Percentiles rank a stretch among this genome's conserved stretches.
These are phyloP conservation scores for Lichtheimia ramosa DNA, from an alignment of 371 early-diverging fungal genomes.

Conservation along the genomic window DNA sequence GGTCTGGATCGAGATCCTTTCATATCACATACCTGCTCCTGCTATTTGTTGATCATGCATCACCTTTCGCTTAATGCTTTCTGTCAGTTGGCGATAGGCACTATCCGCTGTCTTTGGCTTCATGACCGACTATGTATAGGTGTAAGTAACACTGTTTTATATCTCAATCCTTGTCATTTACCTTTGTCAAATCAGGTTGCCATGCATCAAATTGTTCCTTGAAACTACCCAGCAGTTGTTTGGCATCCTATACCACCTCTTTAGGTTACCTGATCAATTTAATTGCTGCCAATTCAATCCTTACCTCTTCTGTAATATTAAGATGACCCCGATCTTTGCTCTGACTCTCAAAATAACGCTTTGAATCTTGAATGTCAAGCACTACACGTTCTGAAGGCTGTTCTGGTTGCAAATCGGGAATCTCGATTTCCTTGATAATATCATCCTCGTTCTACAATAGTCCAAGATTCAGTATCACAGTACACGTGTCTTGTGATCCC, in stretches of 20 bases:
- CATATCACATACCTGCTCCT: constrained; percentile 24
- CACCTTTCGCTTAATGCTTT: constrained; percentile 33
- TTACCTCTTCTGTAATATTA: constrained; percentile 24
- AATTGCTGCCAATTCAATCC: not conserved
- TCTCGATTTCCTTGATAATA: constrained; percentile 43
- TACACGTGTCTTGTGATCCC: no score
- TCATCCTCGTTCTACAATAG: constrained; percentile 12
- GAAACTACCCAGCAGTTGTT: constrained; percentile 22
- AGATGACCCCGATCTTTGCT: constrained; percentile 35
- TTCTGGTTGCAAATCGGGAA: constrained; percentile 66
- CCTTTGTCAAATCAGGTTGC: constrained; percentile 43
- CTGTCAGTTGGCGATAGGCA: constrained; percentile 32
- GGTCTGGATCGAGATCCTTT: no score
- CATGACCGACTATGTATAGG: constrained; percentile 27
- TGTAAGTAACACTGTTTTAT: not conserved
- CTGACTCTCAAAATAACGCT: constrained; percentile 80
- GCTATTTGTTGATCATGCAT: constrained; percentile 24
- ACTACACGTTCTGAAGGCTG: constrained; percentile 50
- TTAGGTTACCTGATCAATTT: no score
- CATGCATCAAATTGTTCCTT: constrained; percentile 36
- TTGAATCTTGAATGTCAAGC: constrained; percentile 74
- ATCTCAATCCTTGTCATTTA: not conserved
- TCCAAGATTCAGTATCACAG: no score
- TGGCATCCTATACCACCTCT: constrained; percentile 18
- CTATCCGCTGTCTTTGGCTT: constrained; percentile 29